phyloP scores from a whole-genome alignment of 1,284 basidiomycete genomes.

The Schizophyllum commune region DNA sequence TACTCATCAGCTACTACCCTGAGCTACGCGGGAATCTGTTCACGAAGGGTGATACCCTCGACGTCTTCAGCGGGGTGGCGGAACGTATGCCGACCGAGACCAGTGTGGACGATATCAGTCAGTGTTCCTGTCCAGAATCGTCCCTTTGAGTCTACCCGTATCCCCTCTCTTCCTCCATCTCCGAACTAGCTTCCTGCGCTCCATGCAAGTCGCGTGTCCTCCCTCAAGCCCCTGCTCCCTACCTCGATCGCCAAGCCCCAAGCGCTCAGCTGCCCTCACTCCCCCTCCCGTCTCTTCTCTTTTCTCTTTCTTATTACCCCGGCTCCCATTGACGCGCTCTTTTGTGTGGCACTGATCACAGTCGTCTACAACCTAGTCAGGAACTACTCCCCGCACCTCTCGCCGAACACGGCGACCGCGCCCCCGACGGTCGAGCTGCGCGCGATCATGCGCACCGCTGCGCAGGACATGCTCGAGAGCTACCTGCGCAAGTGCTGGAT shows the following conservation, averaged over 20 bases:
- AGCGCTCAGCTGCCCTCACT: neutral
- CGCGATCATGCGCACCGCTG: conserved; percentile 48
- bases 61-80: conserved; percentile 61
- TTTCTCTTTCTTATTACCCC: conserved; percentile 14
- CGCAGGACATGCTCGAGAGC: conserved; percentile 58
- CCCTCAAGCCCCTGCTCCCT: conserved; percentile 12
- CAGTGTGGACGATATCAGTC: conserved; percentile 70
- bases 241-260: neutral
- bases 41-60: conserved; percentile 33
- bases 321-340: conserved; percentile 20
- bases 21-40: conserved; percentile 58
- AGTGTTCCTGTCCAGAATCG: conserved; percentile 27
- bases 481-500: conserved; percentile 48
- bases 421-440: conserved; percentile 61
- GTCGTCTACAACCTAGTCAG: conserved; percentile 82
- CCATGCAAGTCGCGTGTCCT: conserved; percentile 18
- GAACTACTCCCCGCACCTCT: conserved; percentile 82
- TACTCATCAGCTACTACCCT: conserved; percentile 71
- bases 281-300: conserved; percentile 18
- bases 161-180: conserved; percentile 15
- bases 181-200: conserved; percentile 5
- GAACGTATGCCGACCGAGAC: conserved; percentile 55
- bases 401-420: conserved; percentile 61
- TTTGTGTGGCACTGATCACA: conserved; percentile 52
- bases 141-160: conserved; percentile 1